Evolutionary conservation across 2,329 filamentous ascomycete species (phyloP).

Genomic region (Colletotrichum sp.): DNA sequence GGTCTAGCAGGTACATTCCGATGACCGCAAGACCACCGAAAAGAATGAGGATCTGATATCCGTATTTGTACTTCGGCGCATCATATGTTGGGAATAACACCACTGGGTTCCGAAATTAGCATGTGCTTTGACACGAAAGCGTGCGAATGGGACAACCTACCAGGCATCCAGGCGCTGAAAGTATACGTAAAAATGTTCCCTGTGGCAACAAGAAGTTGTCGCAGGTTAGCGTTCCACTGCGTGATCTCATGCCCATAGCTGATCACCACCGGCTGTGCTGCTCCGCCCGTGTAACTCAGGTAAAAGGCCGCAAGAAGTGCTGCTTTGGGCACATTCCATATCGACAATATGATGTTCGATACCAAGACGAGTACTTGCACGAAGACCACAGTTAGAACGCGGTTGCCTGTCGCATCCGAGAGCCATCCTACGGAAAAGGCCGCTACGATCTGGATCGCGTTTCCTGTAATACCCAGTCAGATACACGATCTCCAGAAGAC

Average conservation of each 20-base stretch:
- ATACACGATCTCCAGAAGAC: rapidly evolving
- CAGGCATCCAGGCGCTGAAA: not conserved
- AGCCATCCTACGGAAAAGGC: not conserved
- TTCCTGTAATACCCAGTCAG: not conserved
- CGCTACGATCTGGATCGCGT: not conserved
- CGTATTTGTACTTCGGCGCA: slow-evolving; percentile 36
- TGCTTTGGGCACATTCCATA: slow-evolving; percentile 23
- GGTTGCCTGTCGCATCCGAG: not conserved
- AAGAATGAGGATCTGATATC: slow-evolving; percentile 35
- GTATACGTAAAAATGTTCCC: not conserved
- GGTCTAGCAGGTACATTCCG: not conserved
- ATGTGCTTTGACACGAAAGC: not conserved
- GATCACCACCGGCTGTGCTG: not conserved
- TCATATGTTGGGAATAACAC: slow-evolving; percentile 36
- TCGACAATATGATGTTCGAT: slow-evolving; percentile 24
- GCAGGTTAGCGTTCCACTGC: not conserved
- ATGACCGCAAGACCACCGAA: slow-evolving; percentile 32
- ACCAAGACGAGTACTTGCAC: slow-evolving; percentile 18
- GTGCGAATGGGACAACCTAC: not conserved
- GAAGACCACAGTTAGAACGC: not conserved
- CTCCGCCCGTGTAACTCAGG: not conserved
- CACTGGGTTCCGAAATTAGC: slow-evolving; percentile 11
- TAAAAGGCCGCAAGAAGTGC: slow-evolving; percentile 8
- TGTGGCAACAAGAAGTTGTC: slow-evolving; percentile 4
- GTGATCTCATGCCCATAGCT: slow-evolving; percentile 5